phyloP scores from a whole-genome alignment of 2,329 filamentous ascomycete species.

The Colletotrichum chlorophyti region DNA sequence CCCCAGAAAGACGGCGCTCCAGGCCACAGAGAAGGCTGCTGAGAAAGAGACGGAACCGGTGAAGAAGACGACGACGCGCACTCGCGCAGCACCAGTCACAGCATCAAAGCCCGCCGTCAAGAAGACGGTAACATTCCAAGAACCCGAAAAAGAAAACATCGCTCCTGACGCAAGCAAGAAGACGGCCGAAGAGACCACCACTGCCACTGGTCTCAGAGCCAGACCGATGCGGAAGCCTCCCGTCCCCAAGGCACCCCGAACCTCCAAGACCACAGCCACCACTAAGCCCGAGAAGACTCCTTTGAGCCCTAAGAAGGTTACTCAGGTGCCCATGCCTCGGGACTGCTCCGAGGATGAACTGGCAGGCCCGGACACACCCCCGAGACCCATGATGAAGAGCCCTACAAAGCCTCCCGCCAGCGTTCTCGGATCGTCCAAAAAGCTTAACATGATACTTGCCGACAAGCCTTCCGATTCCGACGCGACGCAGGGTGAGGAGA shows the following conservation, averaged over 20 bases:
- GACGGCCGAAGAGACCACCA: slow-evolving; percentile 33
- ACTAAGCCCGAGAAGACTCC: slow-evolving; percentile 53
- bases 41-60: slow-evolving; percentile 35
- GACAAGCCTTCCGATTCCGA: slow-evolving; percentile 9
- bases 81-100: slow-evolving; percentile 35
- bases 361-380: slow-evolving; percentile 55
- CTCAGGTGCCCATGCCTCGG: slow-evolving; percentile 57
- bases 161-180: slow-evolving; percentile 49
- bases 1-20: slow-evolving; percentile 45
- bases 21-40: slow-evolving; percentile 30
- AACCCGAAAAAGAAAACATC: slow-evolving; percentile 70
- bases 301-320: slow-evolving; percentile 70
- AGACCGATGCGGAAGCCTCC: slow-evolving; percentile 56
- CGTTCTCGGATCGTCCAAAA: slow-evolving; percentile 39
- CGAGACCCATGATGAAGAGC: slow-evolving; percentile 61
- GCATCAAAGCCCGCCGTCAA: slow-evolving; percentile 54
- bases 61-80: slow-evolving; percentile 35
- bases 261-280: slow-evolving; percentile 34
- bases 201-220: slow-evolving; percentile 43
- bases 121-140: slow-evolving; percentile 70
- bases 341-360: slow-evolving; percentile 68
- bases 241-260: slow-evolving; percentile 35
- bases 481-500: slow-evolving; percentile 32
- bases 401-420: slow-evolving; percentile 57
- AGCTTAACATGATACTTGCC: slow-evolving; percentile 38